Evolutionary conservation across 2,329 filamentous ascomycete species (phyloP), one percentile per base, ranked within the genome.

Genomic region (Colletotrichum tropicale): DNA sequence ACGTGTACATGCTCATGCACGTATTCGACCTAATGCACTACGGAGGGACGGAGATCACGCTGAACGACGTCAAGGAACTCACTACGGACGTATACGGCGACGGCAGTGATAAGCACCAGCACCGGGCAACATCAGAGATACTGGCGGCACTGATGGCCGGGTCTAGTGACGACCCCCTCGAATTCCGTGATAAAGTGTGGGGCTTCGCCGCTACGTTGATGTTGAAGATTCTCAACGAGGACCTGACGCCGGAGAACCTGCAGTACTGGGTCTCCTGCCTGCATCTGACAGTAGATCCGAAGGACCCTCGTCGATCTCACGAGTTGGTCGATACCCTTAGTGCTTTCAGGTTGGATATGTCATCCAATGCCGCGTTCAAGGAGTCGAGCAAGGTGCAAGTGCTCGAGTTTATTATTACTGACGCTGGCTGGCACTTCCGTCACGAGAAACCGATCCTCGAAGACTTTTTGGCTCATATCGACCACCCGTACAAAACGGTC

Each of bases 401-500:
- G 34, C 88, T 99, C 21, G 95, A 98, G 79, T 95, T 98, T 79
- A 91, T 95, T 77, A 94, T 99, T 75, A 93, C 93, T 60, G 96
- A 98, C 80, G 91, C 93, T 43, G 97, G 97, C 2, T 99, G 98
- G 97, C 97, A 99, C 84, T 99, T 98, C 88, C 95, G 95, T 77
- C 89, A 95, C 13, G 95, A 98, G 79, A 92, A 95, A 85, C 96
- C 96, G 0, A 96, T 99, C 66, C 87, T 98, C 8, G 89, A 98
- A 38, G 93, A 99, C 83, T 98, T 98, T 85, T 88, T 99, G 76
- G 89, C 91, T 28, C 97, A 99, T 83, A 92, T 99, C 55, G 96
- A 99, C 82, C 97, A 99, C 83, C 97, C 97, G 0, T 99, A 99
- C 87, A 99, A 99, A 87, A 94, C 96, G 34, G 97, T 99, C 8